phyloP scores from a whole-genome alignment of 1,139 yeast species.

The Magnusiomyces ingens region DNA sequence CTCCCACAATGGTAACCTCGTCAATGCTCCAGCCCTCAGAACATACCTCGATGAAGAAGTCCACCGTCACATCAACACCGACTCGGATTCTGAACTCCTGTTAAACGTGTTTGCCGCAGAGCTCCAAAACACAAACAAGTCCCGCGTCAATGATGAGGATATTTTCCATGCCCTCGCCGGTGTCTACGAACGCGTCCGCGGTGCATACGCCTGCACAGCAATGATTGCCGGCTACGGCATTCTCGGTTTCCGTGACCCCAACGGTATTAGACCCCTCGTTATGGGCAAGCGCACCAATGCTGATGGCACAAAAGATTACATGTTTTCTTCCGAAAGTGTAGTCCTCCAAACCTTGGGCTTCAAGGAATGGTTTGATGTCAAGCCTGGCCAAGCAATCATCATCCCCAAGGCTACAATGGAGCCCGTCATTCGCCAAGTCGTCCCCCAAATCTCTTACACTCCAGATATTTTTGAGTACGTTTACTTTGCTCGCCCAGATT shows the following conservation, averaged over 20 bases:
- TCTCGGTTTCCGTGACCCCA: slow-evolving; percentile 94
- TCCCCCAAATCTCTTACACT: slow-evolving; percentile 67
- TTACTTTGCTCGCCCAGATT: slow-evolving; percentile 96
- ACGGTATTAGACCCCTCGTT: slow-evolving; percentile 88
- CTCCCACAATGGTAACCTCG: slow-evolving; percentile 92
- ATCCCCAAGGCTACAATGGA: slow-evolving; percentile 62
- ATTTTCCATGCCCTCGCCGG: slow-evolving; percentile 80
- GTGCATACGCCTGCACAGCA: slow-evolving; percentile 94
- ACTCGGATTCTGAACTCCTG: slow-evolving; percentile 87
- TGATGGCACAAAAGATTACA: slow-evolving; percentile 78
- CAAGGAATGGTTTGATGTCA: slow-evolving; percentile 66
- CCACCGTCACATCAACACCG: slow-evolving; percentile 96
- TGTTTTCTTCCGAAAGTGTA: slow-evolving; percentile 94
- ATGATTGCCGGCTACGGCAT: slow-evolving; percentile 95
- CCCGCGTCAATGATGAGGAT: slow-evolving; percentile 87
- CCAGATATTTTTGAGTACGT: slow-evolving; percentile 98
- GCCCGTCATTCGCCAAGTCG: slow-evolving; percentile 85
- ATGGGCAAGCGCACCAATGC: slow-evolving; percentile 68
- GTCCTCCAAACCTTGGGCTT: slow-evolving; percentile 93
- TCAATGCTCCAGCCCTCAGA: slow-evolving; percentile 72
- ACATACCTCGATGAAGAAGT: slow-evolving; percentile 84
- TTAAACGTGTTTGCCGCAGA: slow-evolving; percentile 87
- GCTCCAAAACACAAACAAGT: slow-evolving; percentile 84
- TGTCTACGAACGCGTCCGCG: slow-evolving; percentile 72
- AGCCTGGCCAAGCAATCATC: slow-evolving; percentile 95